Evolutionary conservation across 345 rosid species (phyloP), one percentile per base, ranked within the genome.

Genomic region (Eucalyptus cladocalyx): DNA sequence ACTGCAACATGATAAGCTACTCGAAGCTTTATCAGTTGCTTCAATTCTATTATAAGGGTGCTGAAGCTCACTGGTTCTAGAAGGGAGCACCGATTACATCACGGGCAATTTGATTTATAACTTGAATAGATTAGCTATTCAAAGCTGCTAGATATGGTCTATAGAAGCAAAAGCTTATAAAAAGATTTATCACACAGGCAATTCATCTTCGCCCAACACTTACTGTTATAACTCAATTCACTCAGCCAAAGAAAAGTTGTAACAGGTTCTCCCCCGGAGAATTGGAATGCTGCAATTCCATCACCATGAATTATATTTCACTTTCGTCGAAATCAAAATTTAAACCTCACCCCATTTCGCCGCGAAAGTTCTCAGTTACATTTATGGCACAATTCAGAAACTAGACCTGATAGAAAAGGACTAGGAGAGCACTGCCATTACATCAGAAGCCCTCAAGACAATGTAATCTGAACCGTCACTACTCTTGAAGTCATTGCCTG

Each of bases 391-490:
- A 56, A 32, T 28, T 28, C 13, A 47, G 19, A 48, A 32, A 21
- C 81, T 62, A 13, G 47, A 37, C 30, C 34, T 89, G 49, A 86
- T 4, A 23, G 47, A 56, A 32, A 54, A 89, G n/a, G 87, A 93
- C 95, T 96, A 98, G 86, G 97, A 95, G 87, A 98, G 97, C 80
- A 96, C 93, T 14, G 99, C 99, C 97, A 98, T 96, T 40, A 98
- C 95, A 92, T 98, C 99, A 28, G 99, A 91, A 81, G 92, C 97
- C 93, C 96, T 95, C 16, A 98, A 91, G 32, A 97, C 99, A 88
- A 97, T 96, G 92, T 96, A 98, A 91, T 94, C 94, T 48, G 95
- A 72, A 19, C 97, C 99, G 50, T 98, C 99, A 48, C 89, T 94
- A 54, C 95, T 96, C 94, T 96, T 95, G 92, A 95, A 97, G 90